Evolutionary conservation across 768 basidiomycete genomes (phyloP), one percentile per base, ranked within the genome.

Genomic region (Tricholoma sp.): DNA sequence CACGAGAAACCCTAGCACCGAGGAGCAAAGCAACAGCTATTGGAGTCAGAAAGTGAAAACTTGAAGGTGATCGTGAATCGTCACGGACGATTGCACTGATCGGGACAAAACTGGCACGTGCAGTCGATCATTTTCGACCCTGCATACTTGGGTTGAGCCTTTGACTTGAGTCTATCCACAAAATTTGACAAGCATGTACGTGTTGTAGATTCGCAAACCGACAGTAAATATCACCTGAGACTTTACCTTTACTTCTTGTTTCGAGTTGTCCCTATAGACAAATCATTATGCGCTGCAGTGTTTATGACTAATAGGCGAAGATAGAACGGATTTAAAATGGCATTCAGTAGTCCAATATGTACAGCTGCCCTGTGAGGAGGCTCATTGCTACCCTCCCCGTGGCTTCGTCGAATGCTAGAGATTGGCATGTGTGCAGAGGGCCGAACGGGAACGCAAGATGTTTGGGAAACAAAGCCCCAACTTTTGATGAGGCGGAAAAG

Each of bases 351-450:
- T 73, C 65, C 52, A 84, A 61, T 20, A 82, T 63, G 65, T 80
- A 83, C 41, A 86, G 59, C 33, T 81, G 78, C 15, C 83, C 82
- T 15, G 78, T 81, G 37, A 76, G 74, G 12, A 85, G 66, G 9
- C 76, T 78, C 12, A 84, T 64, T 61, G 72, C 79, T 32, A 86
- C 68, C 31, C 74, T 71, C 32, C 84, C 82, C 2, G 75, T 76
- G 4, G 75, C 70, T 61, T 86, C 85, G 54, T 86, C 82, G 54
- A 86, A 82, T 3, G 75, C 75, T 29, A 85, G 65, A 0, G 75
- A 74, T 34, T 74, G 73, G 54, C 76, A 78, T 29, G 71, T 70
- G 24, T 73, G 68, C 15, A 48, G 47, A 24, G 77, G 72, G 58
- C 76, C 72, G 53, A 86, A 83, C 0, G 83, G 83, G 37, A 85